Conservation (phyloP, 352 stramenopile genomes). For the Phytophthora multivora region DNA sequence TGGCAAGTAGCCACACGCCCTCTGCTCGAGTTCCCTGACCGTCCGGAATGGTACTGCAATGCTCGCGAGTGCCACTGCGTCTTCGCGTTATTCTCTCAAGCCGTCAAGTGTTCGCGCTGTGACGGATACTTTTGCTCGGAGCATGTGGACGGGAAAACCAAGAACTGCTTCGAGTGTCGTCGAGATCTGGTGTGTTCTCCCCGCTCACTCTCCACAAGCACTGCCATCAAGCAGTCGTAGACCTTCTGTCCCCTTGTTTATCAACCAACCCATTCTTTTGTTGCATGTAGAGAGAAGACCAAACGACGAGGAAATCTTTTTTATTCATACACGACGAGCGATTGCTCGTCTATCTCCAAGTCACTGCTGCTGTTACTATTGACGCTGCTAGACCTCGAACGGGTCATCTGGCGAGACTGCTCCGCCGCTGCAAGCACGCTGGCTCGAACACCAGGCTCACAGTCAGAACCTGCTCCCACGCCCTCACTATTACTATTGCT, state of each 20-base stretch:
- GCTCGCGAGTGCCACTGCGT: constrained; percentile 57
- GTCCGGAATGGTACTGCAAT: constrained; percentile 81
- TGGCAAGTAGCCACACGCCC: constrained; percentile 14
- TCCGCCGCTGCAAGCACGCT: constrained; percentile 33
- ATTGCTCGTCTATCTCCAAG: constrained; percentile 38
- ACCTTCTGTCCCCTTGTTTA: constrained; percentile 14
- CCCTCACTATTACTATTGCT: constrained; percentile 41
- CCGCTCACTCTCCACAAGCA: constrained; percentile 4
- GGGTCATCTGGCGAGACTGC: constrained; percentile 19
- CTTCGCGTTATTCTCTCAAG: constrained; percentile 70
- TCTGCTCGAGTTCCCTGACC: constrained; percentile 58
- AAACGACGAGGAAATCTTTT: constrained; percentile 7
- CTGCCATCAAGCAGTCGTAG: constrained; percentile 19
- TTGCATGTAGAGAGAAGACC: constrained; percentile 1
- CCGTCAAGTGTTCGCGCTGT: constrained; percentile 53
- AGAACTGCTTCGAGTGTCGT: constrained; percentile 41
- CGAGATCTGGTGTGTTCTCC: constrained; percentile 23
- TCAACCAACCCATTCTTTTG: not conserved
- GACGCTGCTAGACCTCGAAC: constrained; percentile 26
- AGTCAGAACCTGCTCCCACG: constrained; percentile 29
- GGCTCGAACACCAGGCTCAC: constrained; percentile 13
- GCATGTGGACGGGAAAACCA: constrained; percentile 49
- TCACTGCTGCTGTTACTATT: constrained; percentile 38
- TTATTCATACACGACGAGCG: constrained; percentile 42
- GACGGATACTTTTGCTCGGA: constrained; percentile 61